A percentile compares a stretch with the other conserved stretches of the same genome.
Evolutionary conservation across 345 rosid genomes (phyloP).

Genomic region (rapeseed (Brassica napus)): DNA sequence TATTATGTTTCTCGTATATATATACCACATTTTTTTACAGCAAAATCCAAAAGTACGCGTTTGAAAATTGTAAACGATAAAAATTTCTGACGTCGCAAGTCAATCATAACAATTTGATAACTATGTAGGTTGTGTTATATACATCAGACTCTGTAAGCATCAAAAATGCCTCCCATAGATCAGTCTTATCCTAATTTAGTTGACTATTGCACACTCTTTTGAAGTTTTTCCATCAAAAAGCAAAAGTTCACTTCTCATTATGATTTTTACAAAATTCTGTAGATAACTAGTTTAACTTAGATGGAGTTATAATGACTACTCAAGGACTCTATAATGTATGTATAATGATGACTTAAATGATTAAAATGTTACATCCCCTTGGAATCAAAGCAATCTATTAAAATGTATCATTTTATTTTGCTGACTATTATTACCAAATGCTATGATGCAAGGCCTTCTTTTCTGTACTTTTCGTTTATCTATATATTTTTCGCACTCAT

Average conservation of each 20-base stretch:
- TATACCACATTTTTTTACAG: background rate
- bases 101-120: too few species aligned
- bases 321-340: constrained; percentile 17
- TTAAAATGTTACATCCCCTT: constrained; percentile 31
- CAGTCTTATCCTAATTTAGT: background rate
- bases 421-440: constrained; percentile 1
- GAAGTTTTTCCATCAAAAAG: background rate
- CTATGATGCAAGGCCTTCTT: background rate
- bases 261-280: background rate
- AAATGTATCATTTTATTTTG: background rate
- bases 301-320: constrained; percentile 23
- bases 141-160: background rate
- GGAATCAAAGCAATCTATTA: constrained; percentile 30
- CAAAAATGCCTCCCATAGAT: background rate
- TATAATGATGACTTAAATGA: constrained; percentile 20
- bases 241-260: background rate
- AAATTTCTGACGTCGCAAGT: too few species aligned
- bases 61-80: background rate
- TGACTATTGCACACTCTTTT: background rate
- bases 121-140: background rate
- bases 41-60: background rate
- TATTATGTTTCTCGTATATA: background rate
- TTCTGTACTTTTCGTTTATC: background rate
- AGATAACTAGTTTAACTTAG: background rate
- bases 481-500: background rate